A percentile compares a stretch with the other conserved stretches of the same genome.
Conservation (phyloP, 805 yeast species). For the Candida stauntonica region DNA sequence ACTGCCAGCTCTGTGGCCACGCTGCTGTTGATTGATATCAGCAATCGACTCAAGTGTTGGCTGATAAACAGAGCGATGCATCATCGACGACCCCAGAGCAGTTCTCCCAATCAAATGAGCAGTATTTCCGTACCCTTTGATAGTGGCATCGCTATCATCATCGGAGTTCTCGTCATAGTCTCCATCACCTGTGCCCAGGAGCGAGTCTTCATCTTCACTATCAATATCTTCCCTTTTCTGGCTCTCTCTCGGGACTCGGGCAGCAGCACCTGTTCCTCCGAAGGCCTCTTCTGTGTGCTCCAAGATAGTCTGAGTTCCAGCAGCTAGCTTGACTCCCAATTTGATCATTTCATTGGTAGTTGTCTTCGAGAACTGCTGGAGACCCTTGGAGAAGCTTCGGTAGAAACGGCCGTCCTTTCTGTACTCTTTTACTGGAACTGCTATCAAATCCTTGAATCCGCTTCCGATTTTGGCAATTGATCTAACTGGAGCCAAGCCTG, state of each 20-base stretch:
- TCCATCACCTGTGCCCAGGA: constrained; percentile 20
- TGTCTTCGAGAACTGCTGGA: constrained; percentile 64
- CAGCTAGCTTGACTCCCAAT: constrained; percentile 79
- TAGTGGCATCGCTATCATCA: constrained; percentile 25
- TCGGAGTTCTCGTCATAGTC: constrained; percentile 34
- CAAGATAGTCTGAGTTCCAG: constrained; percentile 78
- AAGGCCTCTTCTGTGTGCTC: constrained; percentile 76
- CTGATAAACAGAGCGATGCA: constrained; percentile 23
- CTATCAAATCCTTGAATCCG: constrained; percentile 69
- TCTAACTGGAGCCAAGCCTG: constrained; percentile 80
- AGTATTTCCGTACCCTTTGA: constrained; percentile 18
- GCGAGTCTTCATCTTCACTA: constrained; percentile 6
- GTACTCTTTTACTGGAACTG: constrained; percentile 71
- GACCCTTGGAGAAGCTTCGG: constrained; percentile 72
- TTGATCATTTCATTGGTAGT: constrained; percentile 78
- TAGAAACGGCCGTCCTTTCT: constrained; percentile 65
- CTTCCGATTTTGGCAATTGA: constrained; percentile 74
- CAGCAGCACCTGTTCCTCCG: constrained; percentile 67
- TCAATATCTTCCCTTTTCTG: constrained; percentile 1
- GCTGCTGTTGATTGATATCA: constrained; percentile 14
- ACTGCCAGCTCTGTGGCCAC: neutral
- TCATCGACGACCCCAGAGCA: constrained; percentile 16
- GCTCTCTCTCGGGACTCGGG: constrained; percentile 30
- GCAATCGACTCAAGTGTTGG: constrained; percentile 26
- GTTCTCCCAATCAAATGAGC: constrained; percentile 26